These are phyloP conservation scores for Dianthus caryophyllus DNA, from an alignment of 148 eudicot species.

Conservation along the genomic window DNA sequence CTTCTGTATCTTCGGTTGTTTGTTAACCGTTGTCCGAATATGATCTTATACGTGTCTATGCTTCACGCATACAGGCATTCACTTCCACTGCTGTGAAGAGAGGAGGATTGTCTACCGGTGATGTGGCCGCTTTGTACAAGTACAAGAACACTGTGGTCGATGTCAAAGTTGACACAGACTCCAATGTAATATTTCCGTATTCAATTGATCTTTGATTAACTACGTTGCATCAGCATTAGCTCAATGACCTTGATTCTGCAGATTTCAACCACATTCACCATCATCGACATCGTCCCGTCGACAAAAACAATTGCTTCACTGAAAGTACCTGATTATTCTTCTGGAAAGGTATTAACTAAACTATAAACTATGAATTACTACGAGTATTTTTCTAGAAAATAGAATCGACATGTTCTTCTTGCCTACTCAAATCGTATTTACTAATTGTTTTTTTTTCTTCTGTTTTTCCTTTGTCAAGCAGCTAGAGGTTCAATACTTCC, in stretches of 20 bases:
- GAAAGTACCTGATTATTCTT: conserved; percentile 61
- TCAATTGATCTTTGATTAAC: neutral
- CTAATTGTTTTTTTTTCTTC: conserved; percentile 3
- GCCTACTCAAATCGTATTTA: too few relatives aligned
- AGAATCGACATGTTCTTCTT: neutral
- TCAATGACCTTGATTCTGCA: conserved; percentile 30
- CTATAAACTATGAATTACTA: neutral
- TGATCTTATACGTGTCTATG: neutral
- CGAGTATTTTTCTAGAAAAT: neutral
- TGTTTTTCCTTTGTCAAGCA: conserved; percentile 25
- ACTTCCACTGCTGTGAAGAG: conserved; percentile 90
- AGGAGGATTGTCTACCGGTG: conserved; percentile 89
- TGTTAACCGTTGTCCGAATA: neutral
- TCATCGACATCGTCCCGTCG: conserved; percentile 63
- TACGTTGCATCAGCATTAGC: neutral
- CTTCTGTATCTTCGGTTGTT: neutral
- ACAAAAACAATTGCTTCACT: conserved; percentile 76
- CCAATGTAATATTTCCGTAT: conserved; percentile 50
- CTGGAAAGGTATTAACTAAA: conserved; percentile 68
- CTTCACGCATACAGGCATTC: conserved; percentile 39
- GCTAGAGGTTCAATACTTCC: conserved; percentile 88
- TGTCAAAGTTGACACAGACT: conserved; percentile 81
- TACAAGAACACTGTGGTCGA: conserved; percentile 60
- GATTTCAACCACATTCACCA: conserved; percentile 70
- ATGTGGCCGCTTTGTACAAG: conserved; percentile 71